Percentiles rank a stretch among this genome's conserved stretches.
These are phyloP conservation scores for Yamadazyma diospyri DNA, from an alignment of 1,139 yeast genomes.

Conservation along the genomic window DNA sequence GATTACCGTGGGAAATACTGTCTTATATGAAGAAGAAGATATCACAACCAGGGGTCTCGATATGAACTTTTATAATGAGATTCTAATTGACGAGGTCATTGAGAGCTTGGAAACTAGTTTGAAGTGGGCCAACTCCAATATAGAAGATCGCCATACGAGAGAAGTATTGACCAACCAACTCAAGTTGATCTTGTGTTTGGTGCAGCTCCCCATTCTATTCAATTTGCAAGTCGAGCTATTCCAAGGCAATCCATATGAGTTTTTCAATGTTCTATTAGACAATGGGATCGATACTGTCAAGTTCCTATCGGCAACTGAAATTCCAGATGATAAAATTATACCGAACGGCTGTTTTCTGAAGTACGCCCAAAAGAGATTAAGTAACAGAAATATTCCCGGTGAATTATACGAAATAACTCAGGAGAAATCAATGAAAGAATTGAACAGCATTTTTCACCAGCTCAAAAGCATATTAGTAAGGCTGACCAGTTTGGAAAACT, in stretches of 20 bases:
- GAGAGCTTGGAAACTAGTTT: slow-evolving; percentile 21
- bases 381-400: slow-evolving; percentile 58
- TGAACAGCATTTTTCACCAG: slow-evolving; percentile 35
- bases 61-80: slow-evolving; percentile 29
- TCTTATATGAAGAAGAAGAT: slow-evolving; percentile 74
- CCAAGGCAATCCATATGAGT: slow-evolving; percentile 7
- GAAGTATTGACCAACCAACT: slow-evolving; percentile 24
- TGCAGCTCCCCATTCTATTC: slow-evolving; percentile 27
- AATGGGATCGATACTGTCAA: slow-evolving; percentile 16
- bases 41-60: slow-evolving; percentile 63
- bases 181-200: slow-evolving; percentile 22
- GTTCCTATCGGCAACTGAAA: slow-evolving; percentile 8
- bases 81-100: slow-evolving; percentile 21
- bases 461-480: slow-evolving; percentile 21
- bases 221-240: slow-evolving; percentile 21
- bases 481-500: slow-evolving; percentile 21
- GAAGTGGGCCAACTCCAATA: slow-evolving; percentile 17
- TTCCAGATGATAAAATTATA: slow-evolving; percentile 8
- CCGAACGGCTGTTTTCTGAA: slow-evolving; percentile 39
- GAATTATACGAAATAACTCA: slow-evolving; percentile 27
- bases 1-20: slow-evolving; percentile 51
- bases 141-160: slow-evolving; percentile 9
- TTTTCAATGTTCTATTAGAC: slow-evolving; percentile 15
- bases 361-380: slow-evolving; percentile 52
- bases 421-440: slow-evolving; percentile 25